Evolutionary conservation across 208 protist species (phyloP).

Genomic region (Trypanosoma mega): DNA sequence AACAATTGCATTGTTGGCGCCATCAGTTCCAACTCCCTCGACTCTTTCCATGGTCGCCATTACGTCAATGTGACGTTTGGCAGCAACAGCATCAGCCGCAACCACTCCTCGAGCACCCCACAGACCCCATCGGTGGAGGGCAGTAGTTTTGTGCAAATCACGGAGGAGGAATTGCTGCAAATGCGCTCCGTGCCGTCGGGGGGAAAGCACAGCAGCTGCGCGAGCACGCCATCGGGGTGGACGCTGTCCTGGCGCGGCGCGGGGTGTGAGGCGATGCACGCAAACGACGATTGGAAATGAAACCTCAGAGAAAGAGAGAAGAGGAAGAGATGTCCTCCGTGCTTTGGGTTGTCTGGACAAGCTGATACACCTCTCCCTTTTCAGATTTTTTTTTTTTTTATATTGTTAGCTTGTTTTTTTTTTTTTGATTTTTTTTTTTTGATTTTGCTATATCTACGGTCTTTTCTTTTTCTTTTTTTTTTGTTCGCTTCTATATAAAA

Average conservation of each 20-base stretch:
- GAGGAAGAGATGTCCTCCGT: no score
- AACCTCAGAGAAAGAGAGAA: no score
- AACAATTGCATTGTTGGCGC: background rate
- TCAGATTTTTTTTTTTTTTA: no score
- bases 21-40: slow-evolving; percentile 8
- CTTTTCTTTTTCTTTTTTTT: no score
- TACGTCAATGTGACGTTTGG: background rate
- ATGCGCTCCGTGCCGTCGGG: background rate
- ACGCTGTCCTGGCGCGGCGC: background rate
- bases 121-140: slow-evolving; percentile 2
- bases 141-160: slow-evolving; percentile 31
- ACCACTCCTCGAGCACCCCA: background rate
- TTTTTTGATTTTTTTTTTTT: no score
- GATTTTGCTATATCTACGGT: no score
- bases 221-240: slow-evolving; percentile 9
- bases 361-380: no score
- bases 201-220: background rate
- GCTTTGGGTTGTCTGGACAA: no score
- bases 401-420: no score
- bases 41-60: background rate
- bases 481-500: no score
- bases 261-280: background rate
- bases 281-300: background rate
- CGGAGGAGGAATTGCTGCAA: slow-evolving; percentile 24
- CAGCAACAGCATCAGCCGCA: background rate